A percentile compares a stretch with the other conserved stretches of the same genome.
Evolutionary conservation across 2,329 filamentous ascomycete genomes (phyloP).

Genomic region (Cercospora janseana): DNA sequence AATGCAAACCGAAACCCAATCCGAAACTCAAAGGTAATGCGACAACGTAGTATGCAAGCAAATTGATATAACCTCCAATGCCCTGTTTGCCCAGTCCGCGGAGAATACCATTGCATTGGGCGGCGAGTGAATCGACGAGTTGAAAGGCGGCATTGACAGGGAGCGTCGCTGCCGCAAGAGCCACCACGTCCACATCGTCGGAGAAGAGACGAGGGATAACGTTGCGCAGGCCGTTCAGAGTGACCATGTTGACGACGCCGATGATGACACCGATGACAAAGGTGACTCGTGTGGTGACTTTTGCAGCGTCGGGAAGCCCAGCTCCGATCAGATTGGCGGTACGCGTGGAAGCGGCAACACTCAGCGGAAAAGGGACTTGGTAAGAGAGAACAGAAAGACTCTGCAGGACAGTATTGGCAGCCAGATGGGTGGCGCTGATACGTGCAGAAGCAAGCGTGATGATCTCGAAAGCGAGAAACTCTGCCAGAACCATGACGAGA

Average conservation of each 20-base stretch:
- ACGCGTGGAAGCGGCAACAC: conserved; percentile 82
- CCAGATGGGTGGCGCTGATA: conserved; percentile 74
- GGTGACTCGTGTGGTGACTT: conserved; percentile 74
- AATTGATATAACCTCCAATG: conserved; percentile 83
- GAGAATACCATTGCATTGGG: conserved; percentile 79
- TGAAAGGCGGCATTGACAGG: conserved; percentile 87
- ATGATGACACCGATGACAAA: conserved; percentile 66
- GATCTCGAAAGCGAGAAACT: conserved; percentile 83
- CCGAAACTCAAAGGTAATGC: conserved; percentile 81
- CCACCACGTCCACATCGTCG: conserved; percentile 62
- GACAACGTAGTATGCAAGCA: conserved; percentile 81
- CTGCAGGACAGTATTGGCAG: conserved; percentile 81
- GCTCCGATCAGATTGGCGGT: conserved; percentile 92
- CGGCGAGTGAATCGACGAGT: conserved; percentile 77
- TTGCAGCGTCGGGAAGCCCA: conserved; percentile 74
- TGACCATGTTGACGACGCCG: conserved; percentile 73
- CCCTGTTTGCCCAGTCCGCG: conserved; percentile 85
- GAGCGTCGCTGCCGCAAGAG: conserved; percentile 65
- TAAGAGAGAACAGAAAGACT: conserved; percentile 78
- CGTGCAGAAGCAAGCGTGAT: conserved; percentile 79
- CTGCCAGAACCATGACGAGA: conserved; percentile 89
- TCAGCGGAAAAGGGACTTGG: conserved; percentile 88
- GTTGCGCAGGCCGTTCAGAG: conserved; percentile 67
- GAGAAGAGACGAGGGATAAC: conserved; percentile 76
- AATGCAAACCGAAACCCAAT: conserved; percentile 71